A percentile compares a stretch with the other conserved stretches of the same genome.
Evolutionary conservation across 345 rosid species (phyloP).

Genomic region (Pistacia atlantica): DNA sequence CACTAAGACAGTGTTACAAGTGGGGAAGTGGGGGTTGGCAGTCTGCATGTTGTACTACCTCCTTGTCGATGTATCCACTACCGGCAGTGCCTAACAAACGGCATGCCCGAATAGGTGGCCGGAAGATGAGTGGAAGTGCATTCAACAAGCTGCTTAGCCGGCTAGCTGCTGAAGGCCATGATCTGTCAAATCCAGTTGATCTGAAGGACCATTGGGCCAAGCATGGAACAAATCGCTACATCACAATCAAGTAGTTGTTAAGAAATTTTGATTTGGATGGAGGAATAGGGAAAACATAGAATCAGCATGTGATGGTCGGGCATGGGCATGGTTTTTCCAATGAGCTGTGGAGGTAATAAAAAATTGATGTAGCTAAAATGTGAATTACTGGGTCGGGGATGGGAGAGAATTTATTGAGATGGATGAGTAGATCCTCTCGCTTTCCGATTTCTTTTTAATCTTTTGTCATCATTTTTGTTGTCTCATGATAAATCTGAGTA

Average conservation of each 20-base stretch:
- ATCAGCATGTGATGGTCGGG: neutral
- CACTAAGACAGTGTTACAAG: slow-evolving; percentile 90
- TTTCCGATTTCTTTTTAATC: neutral
- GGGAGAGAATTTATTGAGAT: neutral
- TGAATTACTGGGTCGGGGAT: neutral
- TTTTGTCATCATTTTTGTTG: neutral
- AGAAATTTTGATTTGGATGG: neutral
- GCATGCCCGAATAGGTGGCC: slow-evolving; percentile 90
- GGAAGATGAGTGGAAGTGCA: slow-evolving; percentile 99
- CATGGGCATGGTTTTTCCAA: slow-evolving; percentile 12
- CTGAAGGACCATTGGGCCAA: slow-evolving; percentile 82
- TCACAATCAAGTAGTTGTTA: slow-evolving; percentile 44
- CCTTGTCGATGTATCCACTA: slow-evolving; percentile 80
- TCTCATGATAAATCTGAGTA: neutral
- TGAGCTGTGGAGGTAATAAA: slow-evolving; percentile 1
- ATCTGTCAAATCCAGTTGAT: slow-evolving; percentile 71
- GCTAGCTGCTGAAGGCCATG: slow-evolving; percentile 77
- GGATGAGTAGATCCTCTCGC: neutral
- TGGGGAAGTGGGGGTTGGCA: slow-evolving; percentile 99
- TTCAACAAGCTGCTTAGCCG: slow-evolving; percentile 94
- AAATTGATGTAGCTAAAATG: neutral
- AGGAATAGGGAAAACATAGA: neutral
- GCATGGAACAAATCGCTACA: slow-evolving; percentile 67
- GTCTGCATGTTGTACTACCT: slow-evolving; percentile 96
- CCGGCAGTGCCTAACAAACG: slow-evolving; percentile 88